phyloP scores from a whole-genome alignment of 805 yeast species.

The Diddensiella transvaalensis region DNA sequence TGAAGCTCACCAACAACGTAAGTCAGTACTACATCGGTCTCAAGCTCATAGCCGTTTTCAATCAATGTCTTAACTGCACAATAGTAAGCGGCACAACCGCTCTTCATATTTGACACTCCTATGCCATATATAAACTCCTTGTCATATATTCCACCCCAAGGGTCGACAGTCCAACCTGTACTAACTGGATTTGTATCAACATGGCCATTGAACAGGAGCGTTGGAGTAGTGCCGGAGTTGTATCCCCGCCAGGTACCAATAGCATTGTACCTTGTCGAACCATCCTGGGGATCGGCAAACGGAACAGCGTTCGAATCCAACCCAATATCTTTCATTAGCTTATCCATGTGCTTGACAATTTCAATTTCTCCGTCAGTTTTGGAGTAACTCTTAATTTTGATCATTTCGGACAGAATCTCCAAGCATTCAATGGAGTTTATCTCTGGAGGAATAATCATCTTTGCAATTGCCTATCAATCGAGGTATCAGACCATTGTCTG shows the following conservation, averaged over 20 bases:
- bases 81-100: slow-evolving; percentile 5
- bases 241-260: slow-evolving; percentile 5
- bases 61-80: slow-evolving; percentile 5
- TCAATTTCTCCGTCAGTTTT: slow-evolving; percentile 5
- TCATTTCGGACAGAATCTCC: slow-evolving; percentile 3
- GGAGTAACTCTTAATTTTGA: slow-evolving; percentile 4
- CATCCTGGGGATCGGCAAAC: slow-evolving; percentile 2
- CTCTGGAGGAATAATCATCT: slow-evolving; percentile 1
- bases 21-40: slow-evolving; percentile 1
- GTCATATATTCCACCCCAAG: slow-evolving; percentile 4
- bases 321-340: slow-evolving; percentile 2
- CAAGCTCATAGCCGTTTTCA: not conserved
- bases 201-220: slow-evolving; percentile 4
- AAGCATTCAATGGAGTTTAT: not conserved
- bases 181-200: slow-evolving; percentile 6
- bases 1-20: slow-evolving; percentile 4
- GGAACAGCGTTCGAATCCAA: slow-evolving; percentile 1
- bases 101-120: slow-evolving; percentile 5
- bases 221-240: not conserved
- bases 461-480: not conserved
- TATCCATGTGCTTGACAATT: slow-evolving; percentile 2
- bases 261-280: not conserved
- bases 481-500: no score
- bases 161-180: slow-evolving; percentile 6
- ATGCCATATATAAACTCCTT: slow-evolving; percentile 4